These are phyloP conservation scores for Trichocladium uniseriatum DNA, from an alignment of 495 filamentous ascomycete genomes.

Conservation along the genomic window DNA sequence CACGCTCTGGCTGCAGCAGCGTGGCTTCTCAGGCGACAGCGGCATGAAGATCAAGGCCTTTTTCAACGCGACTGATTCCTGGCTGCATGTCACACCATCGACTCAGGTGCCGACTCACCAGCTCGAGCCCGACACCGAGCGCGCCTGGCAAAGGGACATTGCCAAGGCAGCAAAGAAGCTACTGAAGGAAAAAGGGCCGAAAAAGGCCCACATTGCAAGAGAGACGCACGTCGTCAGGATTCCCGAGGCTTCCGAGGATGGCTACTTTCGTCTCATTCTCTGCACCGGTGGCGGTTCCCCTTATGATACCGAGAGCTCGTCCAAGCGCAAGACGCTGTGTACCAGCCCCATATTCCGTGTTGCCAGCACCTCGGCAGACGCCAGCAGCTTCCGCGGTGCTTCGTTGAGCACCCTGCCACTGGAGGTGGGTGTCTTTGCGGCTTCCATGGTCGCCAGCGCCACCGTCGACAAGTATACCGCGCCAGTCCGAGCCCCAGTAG, in stretches of 20 bases:
- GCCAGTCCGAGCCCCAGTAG: conserved; percentile 37
- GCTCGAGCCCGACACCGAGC: conserved; percentile 43
- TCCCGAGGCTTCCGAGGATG: conserved; percentile 51
- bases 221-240: conserved; percentile 56
- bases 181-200: conserved; percentile 28
- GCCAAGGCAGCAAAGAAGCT: conserved; percentile 47
- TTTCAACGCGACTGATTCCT: conserved; percentile 44
- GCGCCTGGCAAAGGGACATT: conserved; percentile 60
- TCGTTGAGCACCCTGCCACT: conserved; percentile 54
- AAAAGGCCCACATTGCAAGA: conserved; percentile 42
- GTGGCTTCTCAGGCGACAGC: conserved; percentile 57
- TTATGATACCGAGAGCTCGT: conserved; percentile 1
- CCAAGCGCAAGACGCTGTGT: conserved; percentile 46
- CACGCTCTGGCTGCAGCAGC: conserved; percentile 55
- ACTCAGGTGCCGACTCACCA: conserved; percentile 36
- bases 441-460: conserved; percentile 43
- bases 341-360: conserved; percentile 56
- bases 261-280: conserved; percentile 57
- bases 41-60: conserved; percentile 58
- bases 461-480: conserved; percentile 39
- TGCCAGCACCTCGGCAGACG: conserved; percentile 49
- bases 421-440: conserved; percentile 52
- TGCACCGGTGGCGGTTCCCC: conserved; percentile 40
- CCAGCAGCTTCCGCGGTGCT: conserved; percentile 53
- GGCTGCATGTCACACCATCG: conserved; percentile 57